phyloP scores from a whole-genome alignment of 106 monocot genomes.

The Dendrobium huoshanense region DNA sequence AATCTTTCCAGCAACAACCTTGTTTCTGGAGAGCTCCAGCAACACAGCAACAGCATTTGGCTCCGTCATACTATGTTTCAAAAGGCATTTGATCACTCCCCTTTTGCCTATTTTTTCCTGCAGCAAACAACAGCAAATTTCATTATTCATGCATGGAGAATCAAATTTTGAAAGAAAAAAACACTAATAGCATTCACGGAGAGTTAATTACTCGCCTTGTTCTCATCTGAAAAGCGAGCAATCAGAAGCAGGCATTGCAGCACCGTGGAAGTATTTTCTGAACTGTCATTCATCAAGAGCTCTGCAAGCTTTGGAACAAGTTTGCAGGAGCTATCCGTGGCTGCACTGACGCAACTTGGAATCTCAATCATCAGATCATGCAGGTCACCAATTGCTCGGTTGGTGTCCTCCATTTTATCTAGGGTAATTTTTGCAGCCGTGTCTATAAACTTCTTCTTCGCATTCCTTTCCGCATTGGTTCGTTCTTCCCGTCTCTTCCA shows the following conservation, averaged over 20 bases:
- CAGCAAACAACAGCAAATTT: not conserved
- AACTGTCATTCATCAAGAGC: conserved; percentile 1
- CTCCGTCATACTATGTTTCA: conserved; percentile 8
- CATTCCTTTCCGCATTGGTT: not conserved
- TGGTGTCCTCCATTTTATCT: not conserved
- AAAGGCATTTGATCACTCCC: conserved; percentile 11
- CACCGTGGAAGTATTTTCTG: not conserved
- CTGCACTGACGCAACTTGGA: not conserved
- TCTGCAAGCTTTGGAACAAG: conserved; percentile 2
- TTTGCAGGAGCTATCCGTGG: not conserved
- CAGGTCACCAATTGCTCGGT: conserved; percentile 8
- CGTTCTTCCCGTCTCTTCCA: conserved; percentile 5
- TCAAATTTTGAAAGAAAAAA: not conserved
- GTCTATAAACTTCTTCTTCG: not conserved
- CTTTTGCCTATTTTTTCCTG: conserved; percentile 13
- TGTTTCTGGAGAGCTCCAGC: conserved; percentile 9
- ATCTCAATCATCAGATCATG: not conserved
- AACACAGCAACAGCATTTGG: conserved; percentile 6
- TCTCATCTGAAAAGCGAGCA: conserved; percentile 6
- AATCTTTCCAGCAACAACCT: not conserved
- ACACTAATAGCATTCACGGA: too few species aligned
- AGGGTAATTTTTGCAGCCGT: not conserved
- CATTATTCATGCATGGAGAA: not conserved
- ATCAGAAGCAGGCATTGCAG: conserved; percentile 10
- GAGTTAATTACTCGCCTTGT: conserved; percentile 7